Percentiles rank a stretch among this genome's conserved stretches.
Conservation (phyloP, 2,329 filamentous ascomycete genomes). For the Claviceps sp. region DNA sequence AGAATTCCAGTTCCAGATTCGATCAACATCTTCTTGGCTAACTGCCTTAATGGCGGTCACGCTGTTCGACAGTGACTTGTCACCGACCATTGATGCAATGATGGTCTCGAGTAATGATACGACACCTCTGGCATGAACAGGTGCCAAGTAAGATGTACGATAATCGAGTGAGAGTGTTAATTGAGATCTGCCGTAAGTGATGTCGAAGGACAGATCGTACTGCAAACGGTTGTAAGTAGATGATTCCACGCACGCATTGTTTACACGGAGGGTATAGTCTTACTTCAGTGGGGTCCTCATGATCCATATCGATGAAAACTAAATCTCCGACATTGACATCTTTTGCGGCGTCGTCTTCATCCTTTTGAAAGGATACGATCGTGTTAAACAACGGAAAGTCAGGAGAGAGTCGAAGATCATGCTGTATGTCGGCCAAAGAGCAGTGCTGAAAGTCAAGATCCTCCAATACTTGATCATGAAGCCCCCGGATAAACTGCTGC, state of each 20-base stretch:
- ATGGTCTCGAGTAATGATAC: background rate
- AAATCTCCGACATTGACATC: background rate
- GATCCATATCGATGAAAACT: background rate
- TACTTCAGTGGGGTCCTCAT: constrained; percentile 3
- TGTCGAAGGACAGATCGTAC: constrained; percentile 1
- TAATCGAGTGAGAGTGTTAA: background rate
- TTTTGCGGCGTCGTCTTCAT: background rate
- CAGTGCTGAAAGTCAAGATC: constrained; percentile 32
- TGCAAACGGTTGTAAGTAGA: background rate
- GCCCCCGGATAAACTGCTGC: constrained; percentile 15
- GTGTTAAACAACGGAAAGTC: constrained; percentile 18
- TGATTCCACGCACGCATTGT: background rate
- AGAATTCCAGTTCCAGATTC: constrained; percentile 11
- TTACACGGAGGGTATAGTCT: background rate
- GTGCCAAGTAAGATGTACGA: background rate
- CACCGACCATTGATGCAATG: constrained; percentile 1
- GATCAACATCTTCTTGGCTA: background rate
- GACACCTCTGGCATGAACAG: background rate
- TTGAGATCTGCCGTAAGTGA: constrained; percentile 1
- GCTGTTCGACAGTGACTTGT: background rate
- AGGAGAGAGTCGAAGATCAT: constrained; percentile 11
- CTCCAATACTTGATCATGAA: constrained; percentile 31
- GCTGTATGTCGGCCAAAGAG: constrained; percentile 33
- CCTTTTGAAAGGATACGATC: constrained; percentile 18
- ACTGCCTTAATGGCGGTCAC: background rate